A percentile compares a stretch with the other conserved stretches of the same genome.
These are phyloP conservation scores for Lactarius sp. DNA, from an alignment of 768 basidiomycete genomes.

Conservation along the genomic window DNA sequence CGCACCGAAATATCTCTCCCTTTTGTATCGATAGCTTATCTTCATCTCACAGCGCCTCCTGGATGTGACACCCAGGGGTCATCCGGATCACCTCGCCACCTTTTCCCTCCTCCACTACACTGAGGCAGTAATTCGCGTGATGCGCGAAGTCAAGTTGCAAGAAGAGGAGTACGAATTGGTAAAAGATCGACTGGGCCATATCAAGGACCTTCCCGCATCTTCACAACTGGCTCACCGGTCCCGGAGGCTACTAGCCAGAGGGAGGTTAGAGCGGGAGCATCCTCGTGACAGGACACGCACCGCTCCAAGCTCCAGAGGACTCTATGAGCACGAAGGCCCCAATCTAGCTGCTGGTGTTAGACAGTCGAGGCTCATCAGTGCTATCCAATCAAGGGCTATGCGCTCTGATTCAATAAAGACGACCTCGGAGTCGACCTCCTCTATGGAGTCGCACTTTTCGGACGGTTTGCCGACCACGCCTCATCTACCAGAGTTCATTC, in stretches of 20 bases:
- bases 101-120: slow-evolving; percentile 61
- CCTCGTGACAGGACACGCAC: slow-evolving; percentile 26
- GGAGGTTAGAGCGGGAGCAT: slow-evolving; percentile 47
- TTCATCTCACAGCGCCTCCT: slow-evolving; percentile 51
- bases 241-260: slow-evolving; percentile 68
- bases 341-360: slow-evolving; percentile 9
- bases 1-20: slow-evolving; percentile 29
- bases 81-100: slow-evolving; percentile 66
- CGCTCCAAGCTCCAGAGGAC: neutral
- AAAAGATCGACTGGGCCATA: slow-evolving; percentile 52
- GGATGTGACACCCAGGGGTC: slow-evolving; percentile 61
- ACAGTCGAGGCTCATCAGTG: slow-evolving; percentile 23
- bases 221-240: slow-evolving; percentile 62
- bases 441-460: slow-evolving; percentile 18
- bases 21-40: slow-evolving; percentile 10
- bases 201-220: slow-evolving; percentile 53
- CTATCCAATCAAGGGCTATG: slow-evolving; percentile 15
- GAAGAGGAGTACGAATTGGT: slow-evolving; percentile 84
- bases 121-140: slow-evolving; percentile 65
- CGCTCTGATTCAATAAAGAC: slow-evolving; percentile 24
- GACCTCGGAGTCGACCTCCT: slow-evolving; percentile 19
- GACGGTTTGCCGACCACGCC: neutral
- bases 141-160: slow-evolving; percentile 79
- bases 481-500: neutral
- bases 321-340: neutral